Evolutionary conservation across 345 rosid species (phyloP).

Genomic region (Passiflora organensis): DNA sequence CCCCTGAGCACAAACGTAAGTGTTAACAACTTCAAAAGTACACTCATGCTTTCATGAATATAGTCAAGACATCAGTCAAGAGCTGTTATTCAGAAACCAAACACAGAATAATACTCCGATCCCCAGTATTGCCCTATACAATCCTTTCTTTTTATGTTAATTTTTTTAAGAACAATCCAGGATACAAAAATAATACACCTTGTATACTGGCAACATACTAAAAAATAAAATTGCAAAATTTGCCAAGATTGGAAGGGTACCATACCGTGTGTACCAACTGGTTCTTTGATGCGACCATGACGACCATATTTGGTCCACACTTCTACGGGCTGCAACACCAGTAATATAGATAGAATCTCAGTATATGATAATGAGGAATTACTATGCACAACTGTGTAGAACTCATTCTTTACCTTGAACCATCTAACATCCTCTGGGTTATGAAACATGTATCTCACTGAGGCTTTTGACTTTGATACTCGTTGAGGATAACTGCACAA

Average conservation of each 20-base stretch:
- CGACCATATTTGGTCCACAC: constrained; percentile 79
- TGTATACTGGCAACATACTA: neutral
- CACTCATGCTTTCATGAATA: no score
- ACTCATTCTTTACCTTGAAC: constrained; percentile 64
- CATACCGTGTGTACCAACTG: constrained; percentile 92
- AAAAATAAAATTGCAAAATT: neutral
- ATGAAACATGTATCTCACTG: constrained; percentile 86
- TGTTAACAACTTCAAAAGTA: no score
- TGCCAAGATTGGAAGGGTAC: neutral
- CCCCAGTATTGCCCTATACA: no score
- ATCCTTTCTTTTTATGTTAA: no score
- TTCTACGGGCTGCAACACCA: constrained; percentile 73
- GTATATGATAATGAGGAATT: neutral
- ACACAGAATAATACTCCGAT: no score
- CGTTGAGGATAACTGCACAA: constrained; percentile 83
- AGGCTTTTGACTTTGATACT: constrained; percentile 75
- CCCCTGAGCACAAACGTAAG: constrained; percentile 50
- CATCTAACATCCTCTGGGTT: constrained; percentile 93
- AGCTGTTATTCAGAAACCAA: no score
- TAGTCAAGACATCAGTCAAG: no score
- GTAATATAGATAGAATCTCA: neutral
- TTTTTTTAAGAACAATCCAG: no score
- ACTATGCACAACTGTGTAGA: neutral
- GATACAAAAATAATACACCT: neutral
- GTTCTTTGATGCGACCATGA: constrained; percentile 91